A percentile compares a stretch with the other conserved stretches of the same genome.
These are phyloP conservation scores for Agapanthus africanus DNA, from an alignment of 106 monocot species.

Conservation along the genomic window DNA sequence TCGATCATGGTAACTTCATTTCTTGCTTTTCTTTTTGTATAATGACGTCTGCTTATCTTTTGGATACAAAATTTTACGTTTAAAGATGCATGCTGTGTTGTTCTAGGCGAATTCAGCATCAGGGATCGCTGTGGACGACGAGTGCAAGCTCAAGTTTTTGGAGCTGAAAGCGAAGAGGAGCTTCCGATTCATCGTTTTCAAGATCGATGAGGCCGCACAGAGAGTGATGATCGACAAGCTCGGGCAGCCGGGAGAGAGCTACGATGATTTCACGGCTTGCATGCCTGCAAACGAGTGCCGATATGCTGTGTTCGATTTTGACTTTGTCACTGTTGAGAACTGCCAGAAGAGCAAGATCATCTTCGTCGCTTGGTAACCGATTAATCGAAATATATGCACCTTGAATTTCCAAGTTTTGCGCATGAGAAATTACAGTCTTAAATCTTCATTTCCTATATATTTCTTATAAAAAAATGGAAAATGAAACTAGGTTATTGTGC, in stretches of 20 bases:
- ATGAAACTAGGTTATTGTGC: neutral
- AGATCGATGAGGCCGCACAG: conserved; percentile 55
- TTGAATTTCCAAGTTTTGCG: neutral
- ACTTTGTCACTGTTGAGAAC: conserved; percentile 7
- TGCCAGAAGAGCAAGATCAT: conserved; percentile 15
- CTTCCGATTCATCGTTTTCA: conserved; percentile 57
- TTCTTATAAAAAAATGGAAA: too few species aligned
- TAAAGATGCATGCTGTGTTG: neutral
- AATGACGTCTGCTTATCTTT: neutral
- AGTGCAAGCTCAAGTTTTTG: conserved; percentile 52
- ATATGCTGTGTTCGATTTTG: conserved; percentile 10
- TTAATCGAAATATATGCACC: neutral
- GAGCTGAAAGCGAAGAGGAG: conserved; percentile 53
- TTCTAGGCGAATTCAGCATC: conserved; percentile 51
- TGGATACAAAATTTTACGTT: neutral
- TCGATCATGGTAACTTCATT: neutral
- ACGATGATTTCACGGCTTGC: conserved; percentile 7
- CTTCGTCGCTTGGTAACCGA: conserved; percentile 4
- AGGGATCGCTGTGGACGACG: conserved; percentile 50
- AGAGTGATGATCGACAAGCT: conserved; percentile 39
- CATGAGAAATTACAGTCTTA: too few species aligned
- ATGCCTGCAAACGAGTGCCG: conserved; percentile 9
- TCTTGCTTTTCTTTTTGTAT: neutral
- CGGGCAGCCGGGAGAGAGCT: conserved; percentile 1
- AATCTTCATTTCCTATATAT: too few species aligned